phyloP scores from a whole-genome alignment of 2,329 filamentous ascomycete genomes.

The Aspergillus sp. region DNA sequence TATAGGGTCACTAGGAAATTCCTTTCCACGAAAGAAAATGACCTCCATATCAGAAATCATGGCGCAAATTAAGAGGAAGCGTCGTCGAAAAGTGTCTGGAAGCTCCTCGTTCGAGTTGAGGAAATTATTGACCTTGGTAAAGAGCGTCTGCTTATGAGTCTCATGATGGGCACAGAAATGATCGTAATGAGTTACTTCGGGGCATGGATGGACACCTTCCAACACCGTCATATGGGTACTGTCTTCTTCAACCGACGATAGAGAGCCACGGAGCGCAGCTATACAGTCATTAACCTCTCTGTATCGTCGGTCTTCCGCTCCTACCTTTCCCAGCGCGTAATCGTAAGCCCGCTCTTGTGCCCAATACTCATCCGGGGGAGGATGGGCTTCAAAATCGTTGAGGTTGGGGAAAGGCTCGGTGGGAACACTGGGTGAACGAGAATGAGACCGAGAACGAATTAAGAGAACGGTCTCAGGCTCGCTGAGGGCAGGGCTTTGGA shows the following conservation, averaged over 20 bases:
- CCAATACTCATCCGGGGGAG: not conserved
- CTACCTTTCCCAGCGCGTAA: conserved; percentile 22
- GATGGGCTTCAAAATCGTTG: conserved; percentile 14
- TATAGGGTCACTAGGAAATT: not conserved
- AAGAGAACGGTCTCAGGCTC: not conserved
- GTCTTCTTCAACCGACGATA: not conserved
- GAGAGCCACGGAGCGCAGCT: not conserved
- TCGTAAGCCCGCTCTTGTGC: conserved; percentile 23
- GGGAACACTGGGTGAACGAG: not conserved
- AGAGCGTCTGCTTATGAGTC: not conserved
- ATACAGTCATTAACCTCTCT: conserved; percentile 17
- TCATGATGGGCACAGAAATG: not conserved
- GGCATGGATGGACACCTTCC: not conserved
- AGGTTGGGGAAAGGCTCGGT: conserved; percentile 31
- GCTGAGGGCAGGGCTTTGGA: not conserved
- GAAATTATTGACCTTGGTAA: not conserved
- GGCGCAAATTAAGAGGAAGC: not conserved
- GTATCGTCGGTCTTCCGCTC: conserved; percentile 22
- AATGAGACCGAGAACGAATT: not conserved
- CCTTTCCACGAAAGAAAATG: conserved; percentile 20
- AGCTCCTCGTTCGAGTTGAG: not conserved
- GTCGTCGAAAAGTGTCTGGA: not conserved
- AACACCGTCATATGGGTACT: not conserved
- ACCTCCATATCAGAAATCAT: conserved; percentile 12
- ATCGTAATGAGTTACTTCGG: not conserved